A percentile compares a stretch with the other conserved stretches of the same genome.
Conservation (phyloP, 805 yeast species). For the Candida incommunis region DNA sequence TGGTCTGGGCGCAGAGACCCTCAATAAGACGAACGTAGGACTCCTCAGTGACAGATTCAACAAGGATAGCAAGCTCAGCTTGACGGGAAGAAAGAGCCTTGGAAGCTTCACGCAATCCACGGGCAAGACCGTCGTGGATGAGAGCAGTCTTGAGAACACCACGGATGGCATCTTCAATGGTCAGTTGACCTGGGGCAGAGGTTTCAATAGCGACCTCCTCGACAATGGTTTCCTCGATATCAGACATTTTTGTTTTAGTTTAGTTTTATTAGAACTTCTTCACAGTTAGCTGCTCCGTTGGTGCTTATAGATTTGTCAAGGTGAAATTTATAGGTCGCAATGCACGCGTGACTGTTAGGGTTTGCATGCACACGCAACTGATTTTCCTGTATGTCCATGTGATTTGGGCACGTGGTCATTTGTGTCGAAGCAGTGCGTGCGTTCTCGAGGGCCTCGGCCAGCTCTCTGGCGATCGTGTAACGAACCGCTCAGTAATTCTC, state of each 20-base stretch:
- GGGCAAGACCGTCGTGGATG: slow-evolving; percentile 98
- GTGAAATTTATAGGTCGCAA: too few relatives aligned
- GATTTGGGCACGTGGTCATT: too few relatives aligned
- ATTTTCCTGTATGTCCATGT: background rate
- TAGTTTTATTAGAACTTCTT: background rate
- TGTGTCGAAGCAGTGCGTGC: too few relatives aligned
- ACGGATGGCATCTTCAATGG: slow-evolving; percentile 97
- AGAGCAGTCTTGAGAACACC: slow-evolving; percentile 96
- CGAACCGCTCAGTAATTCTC: too few relatives aligned
- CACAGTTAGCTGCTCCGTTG: slow-evolving; percentile 1
- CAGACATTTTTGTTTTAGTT: slow-evolving; percentile 42
- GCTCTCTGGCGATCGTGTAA: too few relatives aligned
- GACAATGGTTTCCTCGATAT: slow-evolving; percentile 75
- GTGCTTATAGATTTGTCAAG: background rate
- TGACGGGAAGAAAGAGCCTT: slow-evolving; percentile 96
- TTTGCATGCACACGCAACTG: too few relatives aligned
- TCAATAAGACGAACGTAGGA: slow-evolving; percentile 94
- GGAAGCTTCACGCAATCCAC: slow-evolving; percentile 99
- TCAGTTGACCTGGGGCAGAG: slow-evolving; percentile 75
- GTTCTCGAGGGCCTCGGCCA: too few relatives aligned
- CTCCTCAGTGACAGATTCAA: slow-evolving; percentile 97
- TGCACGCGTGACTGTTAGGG: too few relatives aligned
- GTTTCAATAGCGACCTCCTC: slow-evolving; percentile 67
- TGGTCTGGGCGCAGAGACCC: slow-evolving; percentile 65
- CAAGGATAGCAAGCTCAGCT: slow-evolving; percentile 94